A percentile compares a stretch with the other conserved stretches of the same genome.
Conservation (phyloP, 148 eudicot genomes). For the Vaccinium corymbosum region DNA sequence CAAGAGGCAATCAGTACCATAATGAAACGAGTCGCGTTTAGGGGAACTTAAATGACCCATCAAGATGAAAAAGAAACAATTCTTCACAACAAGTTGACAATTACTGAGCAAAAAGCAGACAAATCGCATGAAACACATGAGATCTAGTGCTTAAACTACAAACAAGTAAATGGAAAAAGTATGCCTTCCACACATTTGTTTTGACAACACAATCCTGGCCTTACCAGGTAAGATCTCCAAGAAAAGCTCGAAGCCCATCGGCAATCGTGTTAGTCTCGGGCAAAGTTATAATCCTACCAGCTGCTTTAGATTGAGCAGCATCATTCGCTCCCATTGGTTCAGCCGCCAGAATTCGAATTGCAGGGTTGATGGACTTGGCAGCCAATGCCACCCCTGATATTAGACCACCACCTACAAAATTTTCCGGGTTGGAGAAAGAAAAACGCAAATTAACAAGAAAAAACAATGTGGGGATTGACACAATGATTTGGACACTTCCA, state of each 20-base stretch:
- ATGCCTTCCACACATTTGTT: neutral
- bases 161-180: neutral
- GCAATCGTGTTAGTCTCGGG: conserved; percentile 75
- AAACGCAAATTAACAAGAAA: neutral
- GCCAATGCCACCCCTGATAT: conserved; percentile 93
- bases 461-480: neutral
- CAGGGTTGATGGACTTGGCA: conserved; percentile 84
- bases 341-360: conserved; percentile 76
- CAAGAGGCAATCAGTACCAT: neutral
- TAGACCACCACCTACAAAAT: conserved; percentile 79
- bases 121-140: neutral
- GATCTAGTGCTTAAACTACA: neutral
- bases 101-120: neutral
- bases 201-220: neutral
- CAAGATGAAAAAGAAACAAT: neutral
- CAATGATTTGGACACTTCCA: neutral
- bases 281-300: conserved; percentile 59
- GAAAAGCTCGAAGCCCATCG: conserved; percentile 93
- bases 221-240: conserved; percentile 93
- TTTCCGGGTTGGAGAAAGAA: neutral
- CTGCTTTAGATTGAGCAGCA: conserved; percentile 78
- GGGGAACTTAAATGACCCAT: neutral
- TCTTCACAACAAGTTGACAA: neutral
- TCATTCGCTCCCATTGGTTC: conserved; percentile 96
- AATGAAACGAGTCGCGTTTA: neutral